Percentiles rank a stretch among this genome's conserved stretches.
phyloP scores from a whole-genome alignment of 139 green algal genomes.

The Dunaliella primolecta region DNA sequence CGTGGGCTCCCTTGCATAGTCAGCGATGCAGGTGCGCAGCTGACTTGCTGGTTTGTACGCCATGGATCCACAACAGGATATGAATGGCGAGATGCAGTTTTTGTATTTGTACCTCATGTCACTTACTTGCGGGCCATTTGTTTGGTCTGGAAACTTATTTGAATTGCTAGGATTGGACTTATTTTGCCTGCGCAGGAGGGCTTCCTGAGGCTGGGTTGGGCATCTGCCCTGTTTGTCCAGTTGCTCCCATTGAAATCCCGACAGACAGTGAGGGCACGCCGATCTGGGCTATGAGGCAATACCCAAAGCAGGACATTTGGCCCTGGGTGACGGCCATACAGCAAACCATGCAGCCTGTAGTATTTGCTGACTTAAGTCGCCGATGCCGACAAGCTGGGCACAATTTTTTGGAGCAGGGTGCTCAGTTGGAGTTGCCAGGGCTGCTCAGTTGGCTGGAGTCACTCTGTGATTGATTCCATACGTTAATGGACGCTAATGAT shows the following conservation, averaged over 20 bases:
- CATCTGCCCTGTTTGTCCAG: not conserved
- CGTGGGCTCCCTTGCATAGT: conserved; percentile 35
- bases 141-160: too few relatives aligned
- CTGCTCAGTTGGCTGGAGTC: not conserved
- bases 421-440: not conserved
- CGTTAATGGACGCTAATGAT: too few relatives aligned
- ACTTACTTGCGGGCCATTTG: too few relatives aligned
- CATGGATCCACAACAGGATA: too few relatives aligned
- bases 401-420: not conserved
- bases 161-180: too few relatives aligned
- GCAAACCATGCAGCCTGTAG: not conserved
- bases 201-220: not conserved
- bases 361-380: not conserved
- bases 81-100: too few relatives aligned
- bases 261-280: not conserved
- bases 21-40: conserved; percentile 34
- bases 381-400: not conserved
- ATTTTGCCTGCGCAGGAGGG: not conserved
- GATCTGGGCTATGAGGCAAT: not conserved
- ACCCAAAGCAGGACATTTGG: not conserved
- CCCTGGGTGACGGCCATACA: not conserved
- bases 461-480: not conserved
- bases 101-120: too few relatives aligned
- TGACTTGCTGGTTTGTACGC: too few relatives aligned
- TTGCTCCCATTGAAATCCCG: not conserved